phyloP scores from a whole-genome alignment of 176 grass and related monocot genomes.

The Oryza meyeriana region DNA sequence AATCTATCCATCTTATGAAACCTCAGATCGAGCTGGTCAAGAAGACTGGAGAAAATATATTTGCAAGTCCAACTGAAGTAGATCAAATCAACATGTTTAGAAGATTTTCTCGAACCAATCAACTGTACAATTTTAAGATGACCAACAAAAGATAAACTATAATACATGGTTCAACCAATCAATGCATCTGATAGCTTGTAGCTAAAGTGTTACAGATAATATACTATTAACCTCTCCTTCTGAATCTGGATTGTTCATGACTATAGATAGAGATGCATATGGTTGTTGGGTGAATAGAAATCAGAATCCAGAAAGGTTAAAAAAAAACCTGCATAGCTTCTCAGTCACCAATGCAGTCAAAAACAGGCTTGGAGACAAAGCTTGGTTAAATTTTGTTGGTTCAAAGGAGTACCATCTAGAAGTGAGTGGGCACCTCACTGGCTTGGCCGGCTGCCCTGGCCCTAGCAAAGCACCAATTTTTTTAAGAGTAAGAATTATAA shows the following conservation, averaged over 20 bases:
- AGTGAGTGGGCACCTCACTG: conserved; percentile 48
- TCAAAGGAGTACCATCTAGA: conserved; percentile 53
- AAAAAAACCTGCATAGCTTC: conserved; percentile 37
- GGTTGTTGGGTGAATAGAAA: conserved; percentile 37
- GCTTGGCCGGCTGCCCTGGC: conserved; percentile 27
- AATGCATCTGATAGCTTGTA: conserved; percentile 25
- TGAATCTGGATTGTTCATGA: conserved; percentile 37
- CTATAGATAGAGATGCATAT: conserved; percentile 3
- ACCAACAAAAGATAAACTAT: conserved; percentile 29
- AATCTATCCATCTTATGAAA: conserved; percentile 7
- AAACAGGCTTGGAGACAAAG: conserved; percentile 61
- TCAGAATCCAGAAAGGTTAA: conserved; percentile 30
- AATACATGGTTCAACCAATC: conserved; percentile 34
- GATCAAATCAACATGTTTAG: conserved; percentile 30
- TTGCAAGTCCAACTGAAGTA: neutral
- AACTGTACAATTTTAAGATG: conserved; percentile 32
- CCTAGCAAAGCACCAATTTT: conserved; percentile 10
- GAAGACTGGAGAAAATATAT: conserved; percentile 11
- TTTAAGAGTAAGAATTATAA: neutral
- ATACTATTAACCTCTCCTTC: conserved; percentile 38
- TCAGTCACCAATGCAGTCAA: conserved; percentile 73
- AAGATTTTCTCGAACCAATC: conserved; percentile 28
- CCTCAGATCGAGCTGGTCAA: conserved; percentile 34
- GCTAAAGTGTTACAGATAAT: conserved; percentile 25
- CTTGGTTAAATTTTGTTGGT: conserved; percentile 54